These are phyloP conservation scores for Diaporthe citriasiana DNA, from an alignment of 2,329 filamentous ascomycete genomes.

Conservation along the genomic window DNA sequence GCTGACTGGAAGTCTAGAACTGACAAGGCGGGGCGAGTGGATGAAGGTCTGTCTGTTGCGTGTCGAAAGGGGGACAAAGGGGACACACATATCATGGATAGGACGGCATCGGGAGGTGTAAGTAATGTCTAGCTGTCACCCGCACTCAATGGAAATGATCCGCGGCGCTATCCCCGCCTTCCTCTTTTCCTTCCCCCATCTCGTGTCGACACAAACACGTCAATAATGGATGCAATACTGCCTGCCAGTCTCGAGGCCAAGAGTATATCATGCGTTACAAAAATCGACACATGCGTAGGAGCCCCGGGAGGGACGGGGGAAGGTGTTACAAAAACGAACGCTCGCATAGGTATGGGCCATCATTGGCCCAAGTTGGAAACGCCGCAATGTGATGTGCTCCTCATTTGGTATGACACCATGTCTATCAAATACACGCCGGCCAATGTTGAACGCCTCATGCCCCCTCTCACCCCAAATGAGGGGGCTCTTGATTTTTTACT, in stretches of 20 bases:
- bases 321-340: background rate
- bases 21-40: background rate
- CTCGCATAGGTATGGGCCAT: background rate
- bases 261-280: background rate
- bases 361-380: background rate
- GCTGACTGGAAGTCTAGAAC: background rate
- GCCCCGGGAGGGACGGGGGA: background rate
- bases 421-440: constrained; percentile 27
- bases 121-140: constrained; percentile 25
- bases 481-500: background rate
- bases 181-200: no score
- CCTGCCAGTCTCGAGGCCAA: background rate
- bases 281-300: background rate
- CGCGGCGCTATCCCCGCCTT: background rate
- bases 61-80: background rate
- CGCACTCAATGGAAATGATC: constrained; percentile 21
- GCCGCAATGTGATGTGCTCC: constrained; percentile 29
- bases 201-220: background rate
- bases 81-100: background rate
- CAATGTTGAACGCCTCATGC: constrained; percentile 31
- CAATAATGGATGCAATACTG: background rate
- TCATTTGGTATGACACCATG: constrained; percentile 25
- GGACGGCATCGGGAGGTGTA: constrained; percentile 6
- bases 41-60: background rate
- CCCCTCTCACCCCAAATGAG: background rate